phyloP scores from a whole-genome alignment of 2,329 filamentous ascomycete species.

The Massarina eburnea region DNA sequence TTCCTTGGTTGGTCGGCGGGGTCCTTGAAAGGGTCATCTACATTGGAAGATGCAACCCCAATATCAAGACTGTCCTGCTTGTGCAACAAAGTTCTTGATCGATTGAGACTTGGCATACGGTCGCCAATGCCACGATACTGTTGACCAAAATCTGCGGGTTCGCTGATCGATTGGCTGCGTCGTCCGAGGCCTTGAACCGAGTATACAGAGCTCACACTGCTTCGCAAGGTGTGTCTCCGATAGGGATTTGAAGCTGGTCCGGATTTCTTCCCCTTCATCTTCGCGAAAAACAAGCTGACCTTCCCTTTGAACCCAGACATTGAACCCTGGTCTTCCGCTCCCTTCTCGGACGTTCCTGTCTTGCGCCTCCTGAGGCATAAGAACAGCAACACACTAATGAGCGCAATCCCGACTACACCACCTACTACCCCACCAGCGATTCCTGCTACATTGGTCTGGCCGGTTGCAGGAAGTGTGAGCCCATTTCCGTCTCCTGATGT shows the following conservation, averaged over 20 bases:
- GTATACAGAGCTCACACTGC: constrained; percentile 37
- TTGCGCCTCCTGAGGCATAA: constrained; percentile 37
- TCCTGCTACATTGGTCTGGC: constrained; percentile 28
- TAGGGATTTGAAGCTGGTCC: constrained; percentile 31
- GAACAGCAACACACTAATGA: constrained; percentile 36
- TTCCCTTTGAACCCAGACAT: constrained; percentile 14
- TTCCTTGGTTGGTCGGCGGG: constrained; percentile 19
- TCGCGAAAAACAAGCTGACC: constrained; percentile 26
- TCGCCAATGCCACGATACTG: constrained; percentile 27
- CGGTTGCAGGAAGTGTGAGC: constrained; percentile 20
- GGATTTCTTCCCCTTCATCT: constrained; percentile 30
- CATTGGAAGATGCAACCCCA: constrained; percentile 16
- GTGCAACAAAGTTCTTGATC: constrained; percentile 30
- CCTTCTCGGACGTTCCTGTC: constrained; percentile 21
- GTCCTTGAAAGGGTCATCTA: constrained; percentile 31
- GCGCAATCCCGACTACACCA: constrained; percentile 33
- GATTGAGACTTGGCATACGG: constrained; percentile 36
- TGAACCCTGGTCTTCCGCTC: constrained; percentile 11
- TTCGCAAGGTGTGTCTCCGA: constrained; percentile 29
- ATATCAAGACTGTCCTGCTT: constrained; percentile 33
- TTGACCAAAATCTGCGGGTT: constrained; percentile 25
- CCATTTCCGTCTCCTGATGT: constrained; percentile 13
- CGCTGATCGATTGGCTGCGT: constrained; percentile 30
- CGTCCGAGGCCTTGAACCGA: constrained; percentile 24
- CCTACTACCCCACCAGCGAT: constrained; percentile 40